Evolutionary conservation across 495 filamentous ascomycete species (phyloP).

Genomic region (Daldinia decipiens): DNA sequence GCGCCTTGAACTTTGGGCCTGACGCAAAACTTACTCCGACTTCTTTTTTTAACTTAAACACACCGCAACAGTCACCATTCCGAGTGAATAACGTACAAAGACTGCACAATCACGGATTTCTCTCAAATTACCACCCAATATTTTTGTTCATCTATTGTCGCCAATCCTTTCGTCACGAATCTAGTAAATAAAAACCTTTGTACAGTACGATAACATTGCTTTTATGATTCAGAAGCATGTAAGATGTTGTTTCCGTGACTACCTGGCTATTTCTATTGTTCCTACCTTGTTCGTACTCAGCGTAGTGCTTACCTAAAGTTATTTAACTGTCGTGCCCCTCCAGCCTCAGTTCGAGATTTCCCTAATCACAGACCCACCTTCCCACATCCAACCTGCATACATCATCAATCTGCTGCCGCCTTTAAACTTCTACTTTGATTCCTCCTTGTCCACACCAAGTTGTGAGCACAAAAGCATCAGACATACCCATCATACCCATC

Average conservation of each 20-base stretch:
- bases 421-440: constrained; percentile 11
- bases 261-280: not conserved
- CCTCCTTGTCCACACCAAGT: constrained; percentile 3
- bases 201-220: not conserved
- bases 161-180: not conserved
- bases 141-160: not conserved
- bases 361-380: not conserved
- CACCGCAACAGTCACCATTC: not conserved
- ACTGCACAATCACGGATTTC: not conserved
- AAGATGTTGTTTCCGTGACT: not conserved
- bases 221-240: not conserved
- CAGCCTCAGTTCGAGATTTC: constrained; percentile 3
- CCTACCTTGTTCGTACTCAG: not conserved
- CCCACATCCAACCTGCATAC: not conserved
- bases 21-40: not conserved
- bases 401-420: not conserved
- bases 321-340: constrained; percentile 12
- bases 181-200: not conserved
- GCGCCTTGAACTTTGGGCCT: not conserved
- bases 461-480: not conserved
- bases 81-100: not conserved
- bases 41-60: not conserved
- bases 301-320: not conserved
- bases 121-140: not conserved
- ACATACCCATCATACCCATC: not conserved